These are phyloP conservation scores for Eimeria zaria DNA, from an alignment of 169 alveolate genomes.

Conservation along the genomic window DNA sequence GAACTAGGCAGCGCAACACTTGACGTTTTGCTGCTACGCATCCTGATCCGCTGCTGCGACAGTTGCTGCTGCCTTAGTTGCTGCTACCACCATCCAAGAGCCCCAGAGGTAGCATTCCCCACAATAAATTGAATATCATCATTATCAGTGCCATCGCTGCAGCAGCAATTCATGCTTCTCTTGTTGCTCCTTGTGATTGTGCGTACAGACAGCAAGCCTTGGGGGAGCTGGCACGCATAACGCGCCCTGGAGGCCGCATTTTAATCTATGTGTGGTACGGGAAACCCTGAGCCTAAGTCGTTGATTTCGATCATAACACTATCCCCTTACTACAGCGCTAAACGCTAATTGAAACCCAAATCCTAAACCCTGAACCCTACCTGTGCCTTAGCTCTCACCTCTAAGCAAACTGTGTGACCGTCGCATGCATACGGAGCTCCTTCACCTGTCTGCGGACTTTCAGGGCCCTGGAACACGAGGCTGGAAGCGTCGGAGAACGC, in stretches of 20 bases:
- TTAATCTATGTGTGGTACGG: slow-evolving; percentile 95
- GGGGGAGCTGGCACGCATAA: slow-evolving; percentile 93
- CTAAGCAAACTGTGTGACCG: neutral
- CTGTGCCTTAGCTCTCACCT: neutral
- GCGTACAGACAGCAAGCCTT: slow-evolving; percentile 86
- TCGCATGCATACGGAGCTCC: neutral
- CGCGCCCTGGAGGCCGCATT: slow-evolving; percentile 92
- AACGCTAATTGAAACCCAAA: neutral
- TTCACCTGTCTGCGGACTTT: slow-evolving; percentile 79
- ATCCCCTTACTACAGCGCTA: neutral
- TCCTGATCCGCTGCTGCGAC: neutral
- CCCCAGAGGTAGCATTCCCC: neutral
- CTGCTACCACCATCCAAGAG: neutral
- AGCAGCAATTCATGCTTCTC: neutral
- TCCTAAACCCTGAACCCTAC: neutral
- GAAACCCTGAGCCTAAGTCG: neutral
- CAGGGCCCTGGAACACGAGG: slow-evolving; percentile 92
- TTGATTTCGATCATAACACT: neutral
- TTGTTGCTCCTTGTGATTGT: neutral
- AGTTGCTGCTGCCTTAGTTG: neutral
- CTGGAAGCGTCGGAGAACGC: slow-evolving; percentile 90
- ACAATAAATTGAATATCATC: neutral
- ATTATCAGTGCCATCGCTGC: neutral
- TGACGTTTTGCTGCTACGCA: neutral
- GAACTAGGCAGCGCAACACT: neutral